Conservation (phyloP, 306 rosid species). For the Abrus pulchellus region DNA sequence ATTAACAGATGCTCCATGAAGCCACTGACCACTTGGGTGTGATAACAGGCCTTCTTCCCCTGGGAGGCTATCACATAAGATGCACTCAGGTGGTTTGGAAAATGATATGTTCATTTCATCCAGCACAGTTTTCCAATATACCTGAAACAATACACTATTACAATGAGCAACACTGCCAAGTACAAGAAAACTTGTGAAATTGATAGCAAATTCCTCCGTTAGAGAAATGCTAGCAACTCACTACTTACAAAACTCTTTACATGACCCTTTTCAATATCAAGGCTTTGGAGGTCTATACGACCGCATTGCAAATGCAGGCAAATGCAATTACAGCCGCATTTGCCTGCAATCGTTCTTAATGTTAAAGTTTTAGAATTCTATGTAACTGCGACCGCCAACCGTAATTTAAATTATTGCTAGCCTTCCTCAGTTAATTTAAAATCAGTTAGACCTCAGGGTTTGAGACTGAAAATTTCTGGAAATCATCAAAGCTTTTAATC, state of each 20-base stretch:
- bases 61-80: constrained; percentile 59
- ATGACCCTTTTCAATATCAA: neutral
- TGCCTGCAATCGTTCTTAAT: neutral
- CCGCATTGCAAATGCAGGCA: too few relatives aligned
- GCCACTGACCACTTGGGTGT: constrained; percentile 84
- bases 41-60: constrained; percentile 51
- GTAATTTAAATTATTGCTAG: neutral
- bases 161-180: constrained; percentile 35
- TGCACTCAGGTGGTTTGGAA: constrained; percentile 74
- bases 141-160: constrained; percentile 58
- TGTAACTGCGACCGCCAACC: too few relatives aligned
- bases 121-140: constrained; percentile 77
- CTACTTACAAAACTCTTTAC: neutral
- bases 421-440: neutral
- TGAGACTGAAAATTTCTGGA: constrained; percentile 84
- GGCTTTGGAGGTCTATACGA: neutral
- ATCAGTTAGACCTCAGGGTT: constrained; percentile 70
- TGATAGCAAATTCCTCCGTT: neutral
- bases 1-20: constrained; percentile 84
- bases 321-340: neutral
- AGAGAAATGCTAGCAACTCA: neutral
- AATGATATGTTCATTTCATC: constrained; percentile 76
- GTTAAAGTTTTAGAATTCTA: neutral
- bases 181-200: constrained; percentile 18
- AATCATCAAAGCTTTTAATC: constrained; percentile 74